Base-by-base conservation (phyloP, 2,329 filamentous ascomycete species). In the Colletotrichum somersetense region DNA sequence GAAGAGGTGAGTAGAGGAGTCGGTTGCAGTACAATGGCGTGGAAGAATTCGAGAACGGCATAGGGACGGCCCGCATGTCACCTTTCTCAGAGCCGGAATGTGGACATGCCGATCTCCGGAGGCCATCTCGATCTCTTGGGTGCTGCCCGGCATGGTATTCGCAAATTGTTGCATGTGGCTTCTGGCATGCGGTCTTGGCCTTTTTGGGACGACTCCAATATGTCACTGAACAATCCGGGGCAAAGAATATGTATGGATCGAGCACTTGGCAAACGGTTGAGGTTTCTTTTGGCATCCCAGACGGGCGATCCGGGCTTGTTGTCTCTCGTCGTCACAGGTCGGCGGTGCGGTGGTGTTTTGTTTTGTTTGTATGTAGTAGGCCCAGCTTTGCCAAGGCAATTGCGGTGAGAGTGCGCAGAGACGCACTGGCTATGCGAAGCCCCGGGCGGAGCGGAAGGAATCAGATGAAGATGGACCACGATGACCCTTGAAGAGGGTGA, bases 381-480 rank as follows among this genome's bases (percentile, higher is more conserved):
- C 59, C 59, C 30, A 68, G 66, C 40, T 42, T 42, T 30, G 52
- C 66, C 59, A 50, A 68, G 50, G 44, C 52, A 2, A 38, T 44
- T 57, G 52, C 56, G 56, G 64, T 67, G 56, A 53, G 64, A 18
- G n/a, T 30, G 23, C 3, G 30, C 30, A 14, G 10, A 30, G 20
- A 38, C 33, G 48, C 65, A 23, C 33, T 50, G 30, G 18, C 50
- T 35, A 48, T 48, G 38, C 1, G 65, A n/a, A 52, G 62, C 48
- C 8, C 56, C 62, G 23, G 56, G 48, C 40, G 62, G 14, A 42
- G 14, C 46, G 30, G 48, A 38, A 40, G 23, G 16, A 23, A 38
- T 66, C 62, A 46, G 67, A 66, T 11, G 62, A 61, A 35, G 55
- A 61, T 48, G 26, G 59, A n/a, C 20, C 59, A n/a, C 53, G 46